phyloP scores from a whole-genome alignment of 148 eudicot species.

The Spergularia marina region DNA sequence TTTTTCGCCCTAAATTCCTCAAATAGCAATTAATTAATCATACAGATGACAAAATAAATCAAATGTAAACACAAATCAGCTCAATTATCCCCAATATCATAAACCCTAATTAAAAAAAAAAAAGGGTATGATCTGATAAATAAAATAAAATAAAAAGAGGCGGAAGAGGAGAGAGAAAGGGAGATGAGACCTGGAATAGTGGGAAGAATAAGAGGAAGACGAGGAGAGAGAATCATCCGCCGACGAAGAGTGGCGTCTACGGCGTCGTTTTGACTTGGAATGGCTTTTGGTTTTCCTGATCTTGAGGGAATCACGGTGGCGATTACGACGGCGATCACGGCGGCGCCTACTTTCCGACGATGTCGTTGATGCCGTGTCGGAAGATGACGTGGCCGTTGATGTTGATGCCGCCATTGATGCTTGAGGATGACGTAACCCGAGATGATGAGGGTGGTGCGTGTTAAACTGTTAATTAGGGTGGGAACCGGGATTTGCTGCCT shows the following conservation, averaged over 20 bases:
- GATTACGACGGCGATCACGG: conserved; percentile 22
- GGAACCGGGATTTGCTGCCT: too few species aligned
- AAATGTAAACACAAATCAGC: background rate
- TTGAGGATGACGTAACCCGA: too few species aligned
- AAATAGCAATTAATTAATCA: background rate
- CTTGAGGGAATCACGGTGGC: conserved; percentile 30
- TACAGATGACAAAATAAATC: background rate
- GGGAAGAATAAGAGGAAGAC: conserved; percentile 29
- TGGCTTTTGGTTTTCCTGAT: conserved; percentile 28
- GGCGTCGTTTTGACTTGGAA: conserved; percentile 41
- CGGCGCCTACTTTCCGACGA: conserved; percentile 25
- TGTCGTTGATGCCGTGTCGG: conserved; percentile 32
- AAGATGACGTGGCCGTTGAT: conserved; percentile 32
- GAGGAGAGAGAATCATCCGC: conserved; percentile 28
- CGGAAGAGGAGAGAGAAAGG: background rate
- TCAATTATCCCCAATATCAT: background rate
- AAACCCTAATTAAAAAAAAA: conserved; percentile 9
- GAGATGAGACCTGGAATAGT: conserved; percentile 29
- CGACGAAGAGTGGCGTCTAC: conserved; percentile 34
- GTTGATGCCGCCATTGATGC: conserved; percentile 27
- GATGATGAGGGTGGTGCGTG: too few species aligned
- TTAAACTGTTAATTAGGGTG: too few species aligned
- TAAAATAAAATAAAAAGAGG: background rate
- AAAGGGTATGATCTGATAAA: too few species aligned
- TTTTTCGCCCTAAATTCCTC: background rate